Percentiles rank a stretch among this genome's conserved stretches.
phyloP scores from a whole-genome alignment of 2,329 filamentous ascomycete genomes.

The Diaporthe capsici region DNA sequence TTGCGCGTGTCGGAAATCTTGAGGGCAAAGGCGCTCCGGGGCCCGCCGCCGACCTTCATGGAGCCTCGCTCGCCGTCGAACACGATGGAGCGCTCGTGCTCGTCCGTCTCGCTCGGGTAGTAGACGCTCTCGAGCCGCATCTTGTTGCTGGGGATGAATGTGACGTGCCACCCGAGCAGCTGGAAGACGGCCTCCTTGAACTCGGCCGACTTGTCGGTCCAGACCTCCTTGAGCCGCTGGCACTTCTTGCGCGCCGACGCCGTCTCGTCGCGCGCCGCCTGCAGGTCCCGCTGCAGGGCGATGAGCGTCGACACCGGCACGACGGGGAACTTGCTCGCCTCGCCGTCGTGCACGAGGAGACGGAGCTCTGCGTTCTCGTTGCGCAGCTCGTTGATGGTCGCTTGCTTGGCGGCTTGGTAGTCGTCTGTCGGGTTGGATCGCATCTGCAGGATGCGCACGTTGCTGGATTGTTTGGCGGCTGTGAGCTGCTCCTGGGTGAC shows the following conservation, averaged over 20 bases:
- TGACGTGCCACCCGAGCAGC: slow-evolving; percentile 93
- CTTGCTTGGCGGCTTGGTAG: slow-evolving; percentile 85
- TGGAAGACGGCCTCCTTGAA: slow-evolving; percentile 96
- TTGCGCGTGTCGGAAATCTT: slow-evolving; percentile 90
- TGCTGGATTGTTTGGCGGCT: slow-evolving; percentile 74
- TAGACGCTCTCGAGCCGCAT: slow-evolving; percentile 92
- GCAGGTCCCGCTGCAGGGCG: slow-evolving; percentile 81
- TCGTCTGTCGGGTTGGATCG: slow-evolving; percentile 94
- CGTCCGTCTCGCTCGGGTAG: slow-evolving; percentile 77
- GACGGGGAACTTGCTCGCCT: slow-evolving; percentile 64
- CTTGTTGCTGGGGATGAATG: slow-evolving; percentile 97
- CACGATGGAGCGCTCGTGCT: slow-evolving; percentile 81
- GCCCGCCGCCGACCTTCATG: slow-evolving; percentile 97
- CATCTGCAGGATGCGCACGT: slow-evolving; percentile 87
- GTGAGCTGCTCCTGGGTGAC: slow-evolving; percentile 81
- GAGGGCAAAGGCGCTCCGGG: slow-evolving; percentile 85
- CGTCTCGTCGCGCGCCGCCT: slow-evolving; percentile 77
- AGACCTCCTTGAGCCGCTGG: slow-evolving; percentile 91
- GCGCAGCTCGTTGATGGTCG: slow-evolving; percentile 82
- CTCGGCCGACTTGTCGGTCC: slow-evolving; percentile 89
- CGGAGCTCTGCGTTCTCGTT: slow-evolving; percentile 89
- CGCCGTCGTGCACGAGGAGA: slow-evolving; percentile 72
- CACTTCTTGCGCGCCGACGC: slow-evolving; percentile 86
- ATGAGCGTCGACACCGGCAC: slow-evolving; percentile 85
- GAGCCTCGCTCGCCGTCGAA: slow-evolving; percentile 96